Evolutionary conservation across 345 rosid species (phyloP).

Genomic region (Salix udensis): DNA sequence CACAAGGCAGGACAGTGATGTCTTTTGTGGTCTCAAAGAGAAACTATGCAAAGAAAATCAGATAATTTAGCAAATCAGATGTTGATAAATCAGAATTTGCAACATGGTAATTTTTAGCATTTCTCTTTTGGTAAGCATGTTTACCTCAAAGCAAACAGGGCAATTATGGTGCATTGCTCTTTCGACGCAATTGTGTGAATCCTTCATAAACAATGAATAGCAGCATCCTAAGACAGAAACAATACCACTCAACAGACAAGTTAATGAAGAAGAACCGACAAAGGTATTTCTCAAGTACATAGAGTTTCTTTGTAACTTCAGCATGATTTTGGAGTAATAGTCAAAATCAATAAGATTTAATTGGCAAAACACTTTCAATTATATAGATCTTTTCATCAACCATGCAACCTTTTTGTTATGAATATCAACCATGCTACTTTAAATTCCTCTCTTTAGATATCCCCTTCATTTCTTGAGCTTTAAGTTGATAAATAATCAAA

Average conservation of each 20-base stretch:
- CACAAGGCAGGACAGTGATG: constrained; percentile 59
- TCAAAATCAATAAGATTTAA: no score
- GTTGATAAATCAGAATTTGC: not conserved
- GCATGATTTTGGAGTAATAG: no score
- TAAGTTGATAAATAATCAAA: no score
- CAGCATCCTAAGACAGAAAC: constrained; percentile 47
- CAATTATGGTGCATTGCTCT: constrained; percentile 71
- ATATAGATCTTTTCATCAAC: no score
- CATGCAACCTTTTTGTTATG: no score
- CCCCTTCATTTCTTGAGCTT: no score
- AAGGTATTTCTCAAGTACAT: not conserved
- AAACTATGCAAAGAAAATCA: constrained; percentile 36
- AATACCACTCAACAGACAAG: not conserved
- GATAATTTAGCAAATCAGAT: not conserved
- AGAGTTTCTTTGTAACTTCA: not conserved
- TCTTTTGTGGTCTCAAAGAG: constrained; percentile 67
- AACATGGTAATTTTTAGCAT: not conserved
- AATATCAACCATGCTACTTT: no score
- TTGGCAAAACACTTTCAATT: no score
- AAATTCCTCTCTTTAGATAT: no score
- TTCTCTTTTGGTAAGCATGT: not conserved
- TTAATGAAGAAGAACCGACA: not conserved
- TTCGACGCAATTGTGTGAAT: constrained; percentile 60
- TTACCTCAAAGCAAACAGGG: constrained; percentile 65
- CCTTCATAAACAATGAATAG: constrained; percentile 45